Evolutionary conservation across 495 filamentous ascomycete species (phyloP).

Genomic region (Poronia punctata): DNA sequence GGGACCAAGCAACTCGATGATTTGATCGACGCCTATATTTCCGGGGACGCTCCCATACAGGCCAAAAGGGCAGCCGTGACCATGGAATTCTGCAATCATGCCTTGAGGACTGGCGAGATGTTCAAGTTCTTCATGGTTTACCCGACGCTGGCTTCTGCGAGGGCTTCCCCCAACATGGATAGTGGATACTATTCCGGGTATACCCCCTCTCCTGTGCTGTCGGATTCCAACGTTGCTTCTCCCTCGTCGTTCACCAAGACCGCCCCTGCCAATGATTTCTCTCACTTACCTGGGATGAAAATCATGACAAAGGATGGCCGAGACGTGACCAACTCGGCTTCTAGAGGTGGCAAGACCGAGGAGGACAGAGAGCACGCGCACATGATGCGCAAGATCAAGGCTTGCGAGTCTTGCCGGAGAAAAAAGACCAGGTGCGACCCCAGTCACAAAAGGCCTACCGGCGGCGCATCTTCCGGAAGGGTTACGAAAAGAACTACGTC

Average conservation of each 20-base stretch:
- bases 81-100: slow-evolving; percentile 46
- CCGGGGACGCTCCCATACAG: slow-evolving; percentile 40
- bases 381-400: slow-evolving; percentile 53
- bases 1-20: slow-evolving; percentile 47
- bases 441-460: slow-evolving; percentile 39
- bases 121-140: slow-evolving; percentile 48
- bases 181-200: slow-evolving; percentile 39
- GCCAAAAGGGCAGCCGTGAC: slow-evolving; percentile 48
- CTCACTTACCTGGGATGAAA: slow-evolving; percentile 47
- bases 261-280: slow-evolving; percentile 11
- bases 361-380: slow-evolving; percentile 54
- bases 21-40: slow-evolving; percentile 44
- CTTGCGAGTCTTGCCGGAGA: slow-evolving; percentile 46
- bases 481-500: slow-evolving; percentile 35
- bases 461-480: slow-evolving; percentile 25
- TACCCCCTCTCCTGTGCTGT: slow-evolving; percentile 35
- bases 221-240: slow-evolving; percentile 33
- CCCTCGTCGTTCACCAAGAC: slow-evolving; percentile 16
- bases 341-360: slow-evolving; percentile 52
- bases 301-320: slow-evolving; percentile 52
- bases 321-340: slow-evolving; percentile 50
- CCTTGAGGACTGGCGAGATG: slow-evolving; percentile 33
- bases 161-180: slow-evolving; percentile 35
- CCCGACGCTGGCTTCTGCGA: slow-evolving; percentile 27
- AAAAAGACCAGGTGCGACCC: slow-evolving; percentile 52